Evolutionary conservation across 2,329 filamentous ascomycete genomes (phyloP).

Genomic region (Calonectria pseudoreteaudii): DNA sequence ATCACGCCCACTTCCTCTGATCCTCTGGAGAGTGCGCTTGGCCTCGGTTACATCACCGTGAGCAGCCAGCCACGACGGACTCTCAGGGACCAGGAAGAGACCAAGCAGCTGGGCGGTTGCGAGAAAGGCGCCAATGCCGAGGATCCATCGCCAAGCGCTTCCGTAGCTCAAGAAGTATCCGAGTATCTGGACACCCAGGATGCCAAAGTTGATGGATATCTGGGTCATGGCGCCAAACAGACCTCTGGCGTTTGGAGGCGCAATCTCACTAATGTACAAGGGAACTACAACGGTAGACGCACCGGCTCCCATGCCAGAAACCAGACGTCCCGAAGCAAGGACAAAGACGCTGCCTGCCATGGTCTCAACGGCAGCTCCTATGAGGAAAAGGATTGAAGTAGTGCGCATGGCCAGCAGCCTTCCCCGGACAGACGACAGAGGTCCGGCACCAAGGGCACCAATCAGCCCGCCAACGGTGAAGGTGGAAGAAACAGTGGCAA

Average conservation of each 20-base stretch:
- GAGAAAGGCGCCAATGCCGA: slow-evolving; percentile 78
- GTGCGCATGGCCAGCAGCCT: slow-evolving; percentile 80
- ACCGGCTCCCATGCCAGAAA: slow-evolving; percentile 87
- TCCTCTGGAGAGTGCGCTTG: slow-evolving; percentile 75
- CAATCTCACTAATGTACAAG: slow-evolving; percentile 92
- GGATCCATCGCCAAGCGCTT: slow-evolving; percentile 84
- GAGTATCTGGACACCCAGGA: slow-evolving; percentile 83
- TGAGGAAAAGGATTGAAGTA: slow-evolving; percentile 80
- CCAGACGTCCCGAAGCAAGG: slow-evolving; percentile 79
- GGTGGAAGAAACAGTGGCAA: slow-evolving; percentile 88
- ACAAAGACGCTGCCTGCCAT: slow-evolving; percentile 74
- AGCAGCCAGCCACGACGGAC: slow-evolving; percentile 86
- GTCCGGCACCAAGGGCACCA: slow-evolving; percentile 84
- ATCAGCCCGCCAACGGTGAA: slow-evolving; percentile 91
- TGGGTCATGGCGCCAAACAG: slow-evolving; percentile 90
- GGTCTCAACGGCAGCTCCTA: slow-evolving; percentile 82
- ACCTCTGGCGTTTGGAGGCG: slow-evolving; percentile 79
- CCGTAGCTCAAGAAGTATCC: slow-evolving; percentile 89
- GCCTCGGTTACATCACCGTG: slow-evolving; percentile 72
- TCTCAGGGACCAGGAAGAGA: slow-evolving; percentile 84
- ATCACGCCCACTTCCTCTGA: slow-evolving; percentile 77
- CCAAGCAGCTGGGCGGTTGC: slow-evolving; percentile 76
- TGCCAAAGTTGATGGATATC: slow-evolving; percentile 92
- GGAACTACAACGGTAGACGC: slow-evolving; percentile 93
- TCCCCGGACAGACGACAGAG: slow-evolving; percentile 81